These are phyloP conservation scores for Termitomyces sp. DNA, from an alignment of 768 basidiomycete species.

Conservation along the genomic window DNA sequence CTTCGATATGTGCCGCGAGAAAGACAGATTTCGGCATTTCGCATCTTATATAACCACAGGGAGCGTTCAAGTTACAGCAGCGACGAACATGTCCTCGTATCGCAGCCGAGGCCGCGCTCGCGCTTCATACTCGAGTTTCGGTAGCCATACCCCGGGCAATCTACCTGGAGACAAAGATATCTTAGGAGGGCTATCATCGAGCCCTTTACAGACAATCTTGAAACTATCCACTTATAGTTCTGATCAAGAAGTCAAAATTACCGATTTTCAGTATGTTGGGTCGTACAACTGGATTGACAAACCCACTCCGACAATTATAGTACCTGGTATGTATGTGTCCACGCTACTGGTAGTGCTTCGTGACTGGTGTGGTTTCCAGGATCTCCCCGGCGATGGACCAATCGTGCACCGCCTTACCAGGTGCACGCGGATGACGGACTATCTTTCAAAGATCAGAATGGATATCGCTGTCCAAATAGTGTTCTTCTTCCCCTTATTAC, in stretches of 20 bases:
- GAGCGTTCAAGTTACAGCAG: not conserved
- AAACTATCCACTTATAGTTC: slow-evolving; percentile 16
- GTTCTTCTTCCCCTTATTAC: slow-evolving; percentile 53
- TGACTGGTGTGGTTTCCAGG: slow-evolving; percentile 27
- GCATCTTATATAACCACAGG: not conserved
- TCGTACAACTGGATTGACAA: slow-evolving; percentile 55
- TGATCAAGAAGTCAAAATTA: slow-evolving; percentile 31
- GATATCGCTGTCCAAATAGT: slow-evolving; percentile 34
- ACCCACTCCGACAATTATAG: slow-evolving; percentile 43
- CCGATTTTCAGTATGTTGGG: slow-evolving; percentile 36
- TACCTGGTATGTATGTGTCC: slow-evolving; percentile 38
- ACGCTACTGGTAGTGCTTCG: not conserved
- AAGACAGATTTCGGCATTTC: not conserved
- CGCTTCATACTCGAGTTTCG: not conserved
- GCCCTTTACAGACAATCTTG: slow-evolving; percentile 24
- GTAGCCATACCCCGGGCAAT: not conserved
- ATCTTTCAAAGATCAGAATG: slow-evolving; percentile 57
- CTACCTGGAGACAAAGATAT: slow-evolving; percentile 27
- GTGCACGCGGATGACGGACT: slow-evolving; percentile 53
- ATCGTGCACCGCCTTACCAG: slow-evolving; percentile 43
- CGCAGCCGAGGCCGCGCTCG: slow-evolving; percentile 2
- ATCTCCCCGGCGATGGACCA: slow-evolving; percentile 49
- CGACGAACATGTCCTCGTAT: not conserved
- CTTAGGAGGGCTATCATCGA: slow-evolving; percentile 31
- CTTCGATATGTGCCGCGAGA: not conserved